These are phyloP conservation scores for Glomus cerebriforme DNA, from an alignment of 192 early-diverging fungal genomes.

Conservation along the genomic window DNA sequence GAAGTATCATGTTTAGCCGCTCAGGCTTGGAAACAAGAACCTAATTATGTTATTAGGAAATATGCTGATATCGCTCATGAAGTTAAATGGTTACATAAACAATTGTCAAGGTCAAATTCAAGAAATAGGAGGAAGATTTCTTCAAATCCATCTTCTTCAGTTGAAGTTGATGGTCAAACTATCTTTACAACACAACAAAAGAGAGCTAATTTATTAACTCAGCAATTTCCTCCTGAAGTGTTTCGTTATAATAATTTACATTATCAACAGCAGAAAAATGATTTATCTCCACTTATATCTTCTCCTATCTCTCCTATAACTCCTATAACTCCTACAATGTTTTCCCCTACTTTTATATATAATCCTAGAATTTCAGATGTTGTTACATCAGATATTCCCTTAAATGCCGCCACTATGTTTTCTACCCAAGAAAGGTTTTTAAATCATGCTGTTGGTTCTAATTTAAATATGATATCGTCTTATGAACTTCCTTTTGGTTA, in stretches of 20 bases:
- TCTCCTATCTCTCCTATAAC: not conserved
- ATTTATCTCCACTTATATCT: not conserved
- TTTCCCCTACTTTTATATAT: not conserved
- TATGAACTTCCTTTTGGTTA: not conserved
- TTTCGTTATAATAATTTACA: not conserved
- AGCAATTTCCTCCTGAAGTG: not conserved
- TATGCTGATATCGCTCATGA: constrained; percentile 28
- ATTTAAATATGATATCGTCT: not conserved
- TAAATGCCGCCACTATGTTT: not conserved
- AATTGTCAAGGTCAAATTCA: constrained; percentile 20
- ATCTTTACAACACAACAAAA: not conserved
- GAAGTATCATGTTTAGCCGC: constrained; percentile 31
- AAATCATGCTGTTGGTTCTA: not conserved
- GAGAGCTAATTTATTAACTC: not conserved
- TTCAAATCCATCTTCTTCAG: not conserved
- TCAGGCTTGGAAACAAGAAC: constrained; percentile 30
- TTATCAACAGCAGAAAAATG: not conserved
- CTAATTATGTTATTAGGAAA: constrained; percentile 23
- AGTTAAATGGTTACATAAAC: constrained; percentile 27
- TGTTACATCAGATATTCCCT: not conserved
- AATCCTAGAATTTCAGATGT: not conserved
- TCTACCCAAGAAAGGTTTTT: not conserved
- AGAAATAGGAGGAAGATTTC: not conserved
- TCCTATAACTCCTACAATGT: not conserved
- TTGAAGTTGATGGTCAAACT: not conserved